phyloP scores from a whole-genome alignment of 2,329 filamentous ascomycete genomes.

The Venturia asperata region DNA sequence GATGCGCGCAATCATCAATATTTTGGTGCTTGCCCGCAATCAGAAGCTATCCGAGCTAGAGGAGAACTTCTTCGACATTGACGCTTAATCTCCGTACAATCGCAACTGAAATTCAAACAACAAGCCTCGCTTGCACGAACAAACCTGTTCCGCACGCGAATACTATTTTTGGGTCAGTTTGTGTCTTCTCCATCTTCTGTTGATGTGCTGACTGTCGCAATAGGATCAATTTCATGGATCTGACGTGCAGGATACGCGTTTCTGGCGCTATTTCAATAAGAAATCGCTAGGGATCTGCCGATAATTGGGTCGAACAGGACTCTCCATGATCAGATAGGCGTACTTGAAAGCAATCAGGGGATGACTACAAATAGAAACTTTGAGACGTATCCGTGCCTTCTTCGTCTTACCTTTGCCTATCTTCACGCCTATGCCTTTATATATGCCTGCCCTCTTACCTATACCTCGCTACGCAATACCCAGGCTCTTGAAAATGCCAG shows the following conservation, averaged over 20 bases:
- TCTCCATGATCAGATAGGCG: neutral
- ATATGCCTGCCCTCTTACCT: neutral
- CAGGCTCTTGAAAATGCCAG: neutral
- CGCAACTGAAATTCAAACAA: neutral
- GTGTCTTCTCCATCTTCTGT: neutral
- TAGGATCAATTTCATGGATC: neutral
- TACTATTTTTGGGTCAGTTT: neutral
- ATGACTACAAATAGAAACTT: neutral
- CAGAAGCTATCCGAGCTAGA: neutral
- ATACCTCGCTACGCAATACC: neutral
- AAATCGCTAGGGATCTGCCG: neutral
- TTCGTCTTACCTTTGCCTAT: neutral
- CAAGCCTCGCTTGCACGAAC: neutral
- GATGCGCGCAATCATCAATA: neutral
- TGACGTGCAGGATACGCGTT: neutral
- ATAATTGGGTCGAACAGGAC: neutral
- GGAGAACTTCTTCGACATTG: neutral
- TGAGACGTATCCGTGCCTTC: neutral
- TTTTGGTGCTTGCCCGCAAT: neutral
- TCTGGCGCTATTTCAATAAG: neutral
- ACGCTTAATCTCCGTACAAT: neutral
- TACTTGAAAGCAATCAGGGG: neutral
- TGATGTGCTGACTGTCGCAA: neutral
- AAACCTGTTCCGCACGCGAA: neutral
- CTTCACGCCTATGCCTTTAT: neutral